A percentile compares a stretch with the other conserved stretches of the same genome.
Evolutionary conservation across 805 yeast genomes (phyloP).

Genomic region (Saccharomycopsis microspora): DNA sequence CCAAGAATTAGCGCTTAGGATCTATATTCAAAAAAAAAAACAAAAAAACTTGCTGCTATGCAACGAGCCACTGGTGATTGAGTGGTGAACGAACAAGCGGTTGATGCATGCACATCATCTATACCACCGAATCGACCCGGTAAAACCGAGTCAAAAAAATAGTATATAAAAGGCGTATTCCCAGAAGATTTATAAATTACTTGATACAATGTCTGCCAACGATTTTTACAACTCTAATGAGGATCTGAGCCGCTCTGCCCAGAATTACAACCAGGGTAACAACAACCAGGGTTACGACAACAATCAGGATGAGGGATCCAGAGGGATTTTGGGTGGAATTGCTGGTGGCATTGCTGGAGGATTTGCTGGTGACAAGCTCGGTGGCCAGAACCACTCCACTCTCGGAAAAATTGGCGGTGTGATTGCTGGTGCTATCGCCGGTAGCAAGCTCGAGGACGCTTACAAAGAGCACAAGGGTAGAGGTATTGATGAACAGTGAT

Average conservation of each 20-base stretch:
- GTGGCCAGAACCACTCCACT: conserved; percentile 27
- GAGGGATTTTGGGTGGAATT: conserved; percentile 33
- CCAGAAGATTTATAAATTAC: not conserved
- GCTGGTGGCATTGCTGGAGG: conserved; percentile 44
- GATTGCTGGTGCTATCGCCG: conserved; percentile 41
- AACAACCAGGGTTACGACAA: conserved; percentile 15
- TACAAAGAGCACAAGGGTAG: conserved; percentile 21
- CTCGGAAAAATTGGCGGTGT: conserved; percentile 42
- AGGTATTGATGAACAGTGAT: too few species aligned
- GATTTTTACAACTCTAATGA: conserved; percentile 39
- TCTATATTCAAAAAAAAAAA: too few species aligned
- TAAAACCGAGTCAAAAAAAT: too few species aligned
- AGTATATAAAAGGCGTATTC: not conserved
- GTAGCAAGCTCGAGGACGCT: conserved; percentile 36
- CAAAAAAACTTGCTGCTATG: too few species aligned
- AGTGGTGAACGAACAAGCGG: too few species aligned
- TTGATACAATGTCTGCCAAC: conserved; percentile 39
- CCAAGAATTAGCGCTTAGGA: too few species aligned
- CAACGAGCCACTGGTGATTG: too few species aligned
- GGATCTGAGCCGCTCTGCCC: conserved; percentile 20
- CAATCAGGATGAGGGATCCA: conserved; percentile 21
- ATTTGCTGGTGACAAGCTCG: conserved; percentile 34
- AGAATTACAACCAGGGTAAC: not conserved
- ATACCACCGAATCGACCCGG: too few species aligned
- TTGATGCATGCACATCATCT: too few species aligned